Evolutionary conservation across 345 rosid genomes (phyloP).

Genomic region (Sisymbrium altissimum): DNA sequence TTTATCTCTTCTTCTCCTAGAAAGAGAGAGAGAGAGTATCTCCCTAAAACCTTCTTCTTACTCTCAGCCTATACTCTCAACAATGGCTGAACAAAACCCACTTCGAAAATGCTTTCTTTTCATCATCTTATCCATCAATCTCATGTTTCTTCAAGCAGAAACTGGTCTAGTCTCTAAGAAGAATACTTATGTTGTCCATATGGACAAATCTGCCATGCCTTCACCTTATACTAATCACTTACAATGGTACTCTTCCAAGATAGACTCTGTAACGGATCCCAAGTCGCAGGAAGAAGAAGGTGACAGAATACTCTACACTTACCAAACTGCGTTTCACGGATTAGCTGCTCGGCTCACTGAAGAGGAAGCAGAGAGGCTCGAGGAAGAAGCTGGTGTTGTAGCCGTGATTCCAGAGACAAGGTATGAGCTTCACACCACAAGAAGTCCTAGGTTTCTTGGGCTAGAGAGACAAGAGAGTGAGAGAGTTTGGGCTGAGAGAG

Average conservation of each 20-base stretch:
- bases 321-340: conserved; percentile 61
- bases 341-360: conserved; percentile 54
- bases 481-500: conserved; percentile 45
- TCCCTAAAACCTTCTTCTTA: not conserved
- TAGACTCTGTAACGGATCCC: conserved; percentile 43
- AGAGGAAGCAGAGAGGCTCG: conserved; percentile 58
- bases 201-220: conserved; percentile 87
- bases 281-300: conserved; percentile 35
- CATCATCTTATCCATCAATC: conserved; percentile 31
- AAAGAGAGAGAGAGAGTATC: conserved; percentile 16
- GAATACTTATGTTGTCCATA: conserved; percentile 76
- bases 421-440: conserved; percentile 69
- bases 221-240: conserved; percentile 47
- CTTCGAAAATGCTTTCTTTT: conserved; percentile 42
- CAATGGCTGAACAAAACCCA: conserved; percentile 40
- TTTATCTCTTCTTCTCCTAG: conserved; percentile 8
- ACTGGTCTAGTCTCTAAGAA: conserved; percentile 25
- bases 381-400: conserved; percentile 50
- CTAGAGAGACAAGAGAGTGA: conserved; percentile 46
- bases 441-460: conserved; percentile 74
- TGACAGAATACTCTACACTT: conserved; percentile 63
- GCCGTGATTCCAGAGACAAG: conserved; percentile 54
- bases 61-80: not conserved
- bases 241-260: conserved; percentile 75
- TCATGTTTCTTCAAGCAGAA: conserved; percentile 32